Evolutionary conservation across 2,329 filamentous ascomycete genomes (phyloP).

Genomic region (Xylariales sp.): DNA sequence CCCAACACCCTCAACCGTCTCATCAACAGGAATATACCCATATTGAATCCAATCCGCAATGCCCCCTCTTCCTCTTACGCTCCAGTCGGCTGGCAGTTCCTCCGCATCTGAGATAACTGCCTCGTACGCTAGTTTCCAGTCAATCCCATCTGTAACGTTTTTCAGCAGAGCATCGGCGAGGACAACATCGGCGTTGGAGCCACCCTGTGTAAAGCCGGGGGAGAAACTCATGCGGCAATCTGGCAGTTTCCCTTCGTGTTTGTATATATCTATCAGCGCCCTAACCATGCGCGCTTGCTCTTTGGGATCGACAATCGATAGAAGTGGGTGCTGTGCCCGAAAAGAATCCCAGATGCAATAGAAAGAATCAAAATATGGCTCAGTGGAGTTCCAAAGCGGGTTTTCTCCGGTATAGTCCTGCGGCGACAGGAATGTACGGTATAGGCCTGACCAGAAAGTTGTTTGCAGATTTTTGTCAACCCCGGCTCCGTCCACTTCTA

Average conservation of each 20-base stretch:
- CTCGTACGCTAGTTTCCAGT: conserved; percentile 67
- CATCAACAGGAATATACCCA: conserved; percentile 70
- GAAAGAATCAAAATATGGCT: conserved; percentile 70
- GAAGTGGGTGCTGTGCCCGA: conserved; percentile 64
- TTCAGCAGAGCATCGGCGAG: conserved; percentile 68
- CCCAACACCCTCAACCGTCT: conserved; percentile 58
- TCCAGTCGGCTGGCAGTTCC: conserved; percentile 62
- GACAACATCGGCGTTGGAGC: conserved; percentile 71
- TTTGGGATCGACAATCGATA: conserved; percentile 66
- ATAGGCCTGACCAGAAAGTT: conserved; percentile 69
- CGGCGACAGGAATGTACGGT: conserved; percentile 64
- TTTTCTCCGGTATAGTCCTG: conserved; percentile 77
- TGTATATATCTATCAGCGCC: conserved; percentile 68
- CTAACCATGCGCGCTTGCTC: conserved; percentile 67
- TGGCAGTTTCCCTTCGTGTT: conserved; percentile 58
- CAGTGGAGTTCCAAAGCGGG: conserved; percentile 61
- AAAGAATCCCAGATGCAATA: conserved; percentile 73
- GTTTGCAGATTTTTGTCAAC: conserved; percentile 54
- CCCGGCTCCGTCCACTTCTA: conserved; percentile 51
- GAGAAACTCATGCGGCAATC: conserved; percentile 76
- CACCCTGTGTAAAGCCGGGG: conserved; percentile 72
- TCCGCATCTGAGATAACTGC: conserved; percentile 72
- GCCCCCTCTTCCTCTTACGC: conserved; percentile 65
- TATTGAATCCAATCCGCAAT: conserved; percentile 66
- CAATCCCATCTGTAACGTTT: conserved; percentile 57